Percentiles rank a stretch among this genome's conserved stretches.
Conservation (phyloP, 352 stramenopile species). For the Saprolegnia diclina region DNA sequence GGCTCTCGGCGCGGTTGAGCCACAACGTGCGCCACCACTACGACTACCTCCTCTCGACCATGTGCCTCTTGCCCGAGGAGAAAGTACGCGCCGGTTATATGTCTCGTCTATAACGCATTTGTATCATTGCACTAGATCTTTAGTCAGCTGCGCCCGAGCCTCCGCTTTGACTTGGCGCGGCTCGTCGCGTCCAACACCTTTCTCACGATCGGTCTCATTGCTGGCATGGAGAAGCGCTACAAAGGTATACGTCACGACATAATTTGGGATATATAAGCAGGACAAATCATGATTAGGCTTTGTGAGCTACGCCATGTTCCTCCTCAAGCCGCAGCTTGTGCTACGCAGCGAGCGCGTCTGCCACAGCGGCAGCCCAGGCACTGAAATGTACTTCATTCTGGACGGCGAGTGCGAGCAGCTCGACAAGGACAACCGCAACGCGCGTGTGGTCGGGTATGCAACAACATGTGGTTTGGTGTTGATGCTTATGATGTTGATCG, state of each 20-base stretch:
- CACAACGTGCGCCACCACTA: slow-evolving; percentile 47
- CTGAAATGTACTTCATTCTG: slow-evolving; percentile 79
- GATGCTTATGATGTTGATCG: neutral
- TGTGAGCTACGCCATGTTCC: slow-evolving; percentile 78
- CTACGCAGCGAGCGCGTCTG: slow-evolving; percentile 68
- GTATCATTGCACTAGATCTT: slow-evolving; percentile 47
- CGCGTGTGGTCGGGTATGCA: slow-evolving; percentile 55
- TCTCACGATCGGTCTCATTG: slow-evolving; percentile 79
- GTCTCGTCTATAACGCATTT: too few species aligned
- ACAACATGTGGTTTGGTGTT: slow-evolving; percentile 28
- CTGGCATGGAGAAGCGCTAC: slow-evolving; percentile 63
- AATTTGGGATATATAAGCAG: neutral
- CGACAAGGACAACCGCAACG: slow-evolving; percentile 57
- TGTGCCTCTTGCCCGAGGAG: slow-evolving; percentile 63
- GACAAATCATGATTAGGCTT: slow-evolving; percentile 37
- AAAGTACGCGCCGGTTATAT: slow-evolving; percentile 36
- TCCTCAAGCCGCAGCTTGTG: slow-evolving; percentile 72
- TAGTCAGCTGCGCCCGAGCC: slow-evolving; percentile 68
- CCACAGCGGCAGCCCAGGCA: slow-evolving; percentile 54
- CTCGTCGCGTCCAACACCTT: slow-evolving; percentile 69
- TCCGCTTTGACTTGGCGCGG: slow-evolving; percentile 73
- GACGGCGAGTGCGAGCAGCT: slow-evolving; percentile 75
- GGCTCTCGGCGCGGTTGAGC: slow-evolving; percentile 45
- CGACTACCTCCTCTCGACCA: slow-evolving; percentile 5
- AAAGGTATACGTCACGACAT: neutral